Percentiles rank a stretch among this genome's conserved stretches.
Evolutionary conservation across 2,329 filamentous ascomycete species (phyloP).

Genomic region (Phoma sp.): DNA sequence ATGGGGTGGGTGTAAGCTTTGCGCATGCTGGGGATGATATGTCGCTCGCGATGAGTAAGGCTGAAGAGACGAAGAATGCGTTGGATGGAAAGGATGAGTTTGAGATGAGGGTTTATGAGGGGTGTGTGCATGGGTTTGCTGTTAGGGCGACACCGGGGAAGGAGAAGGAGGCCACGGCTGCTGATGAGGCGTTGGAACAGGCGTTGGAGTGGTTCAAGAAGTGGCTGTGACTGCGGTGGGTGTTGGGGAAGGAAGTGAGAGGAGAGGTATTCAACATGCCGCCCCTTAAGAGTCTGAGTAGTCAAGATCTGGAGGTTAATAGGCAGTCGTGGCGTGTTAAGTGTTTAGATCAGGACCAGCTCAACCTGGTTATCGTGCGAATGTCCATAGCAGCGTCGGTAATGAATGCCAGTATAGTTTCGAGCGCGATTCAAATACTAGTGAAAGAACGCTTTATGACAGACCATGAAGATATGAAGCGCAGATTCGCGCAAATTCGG

Average conservation of each 20-base stretch:
- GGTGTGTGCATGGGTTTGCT: conserved; percentile 33
- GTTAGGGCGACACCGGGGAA: conserved; percentile 30
- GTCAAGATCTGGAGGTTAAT: not conserved
- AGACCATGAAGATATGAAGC: too few relatives aligned
- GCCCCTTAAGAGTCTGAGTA: not conserved
- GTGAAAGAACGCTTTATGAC: too few relatives aligned
- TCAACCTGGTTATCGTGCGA: too few relatives aligned
- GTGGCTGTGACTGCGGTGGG: conserved; percentile 25
- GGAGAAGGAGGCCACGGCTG: conserved; percentile 24
- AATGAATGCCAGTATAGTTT: too few relatives aligned
- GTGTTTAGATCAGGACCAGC: too few relatives aligned
- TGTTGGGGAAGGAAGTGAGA: not conserved
- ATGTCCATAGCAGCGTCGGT: too few relatives aligned
- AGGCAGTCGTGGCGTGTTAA: not conserved
- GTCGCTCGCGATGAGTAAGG: conserved; percentile 17
- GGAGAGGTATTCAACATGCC: not conserved
- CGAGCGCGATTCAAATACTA: too few relatives aligned
- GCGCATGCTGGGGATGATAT: conserved; percentile 30
- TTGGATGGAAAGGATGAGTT: conserved; percentile 26
- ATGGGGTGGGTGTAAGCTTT: conserved; percentile 9
- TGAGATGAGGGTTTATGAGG: conserved; percentile 30
- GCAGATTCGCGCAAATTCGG: too few relatives aligned
- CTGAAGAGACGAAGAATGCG: conserved; percentile 24
- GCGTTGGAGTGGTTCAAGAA: conserved; percentile 34
- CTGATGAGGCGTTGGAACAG: conserved; percentile 34